phyloP scores from a whole-genome alignment of 768 basidiomycete genomes.

The Phaeolepiota aurea region DNA sequence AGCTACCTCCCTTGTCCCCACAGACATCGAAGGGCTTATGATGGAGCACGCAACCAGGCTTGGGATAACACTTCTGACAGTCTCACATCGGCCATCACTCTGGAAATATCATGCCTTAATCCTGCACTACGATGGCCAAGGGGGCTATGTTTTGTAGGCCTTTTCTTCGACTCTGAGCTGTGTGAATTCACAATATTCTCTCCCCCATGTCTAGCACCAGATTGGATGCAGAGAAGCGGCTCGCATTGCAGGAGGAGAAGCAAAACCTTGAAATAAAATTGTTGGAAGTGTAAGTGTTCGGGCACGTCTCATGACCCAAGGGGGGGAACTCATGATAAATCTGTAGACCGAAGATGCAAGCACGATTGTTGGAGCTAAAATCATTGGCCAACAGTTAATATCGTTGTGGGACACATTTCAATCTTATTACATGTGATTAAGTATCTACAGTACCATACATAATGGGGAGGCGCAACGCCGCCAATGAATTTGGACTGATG shows the following conservation, averaged over 20 bases:
- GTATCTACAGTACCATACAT: no score
- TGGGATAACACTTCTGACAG: slow-evolving; percentile 88
- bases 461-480: no score
- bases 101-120: slow-evolving; percentile 92
- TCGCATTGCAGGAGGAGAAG: slow-evolving; percentile 93
- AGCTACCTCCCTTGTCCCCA: slow-evolving; percentile 89
- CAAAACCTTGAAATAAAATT: slow-evolving; percentile 80
- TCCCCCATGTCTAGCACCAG: no score
- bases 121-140: slow-evolving; percentile 88
- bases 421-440: no score
- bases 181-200: no score
- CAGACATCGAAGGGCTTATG: slow-evolving; percentile 89
- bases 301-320: no score
- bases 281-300: slow-evolving; percentile 77
- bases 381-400: slow-evolving; percentile 19
- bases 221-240: slow-evolving; percentile 81
- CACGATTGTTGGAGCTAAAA: slow-evolving; percentile 62
- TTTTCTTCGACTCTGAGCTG: slow-evolving; percentile 5
- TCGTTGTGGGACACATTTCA: neutral
- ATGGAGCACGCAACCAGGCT: slow-evolving; percentile 86
- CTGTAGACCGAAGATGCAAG: slow-evolving; percentile 77
- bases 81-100: slow-evolving; percentile 89
- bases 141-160: slow-evolving; percentile 89
- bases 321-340: no score
- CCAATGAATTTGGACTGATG: no score